Evolutionary conservation across 1,284 basidiomycete genomes (phyloP).

Genomic region (Ustilago shanxiensis): DNA sequence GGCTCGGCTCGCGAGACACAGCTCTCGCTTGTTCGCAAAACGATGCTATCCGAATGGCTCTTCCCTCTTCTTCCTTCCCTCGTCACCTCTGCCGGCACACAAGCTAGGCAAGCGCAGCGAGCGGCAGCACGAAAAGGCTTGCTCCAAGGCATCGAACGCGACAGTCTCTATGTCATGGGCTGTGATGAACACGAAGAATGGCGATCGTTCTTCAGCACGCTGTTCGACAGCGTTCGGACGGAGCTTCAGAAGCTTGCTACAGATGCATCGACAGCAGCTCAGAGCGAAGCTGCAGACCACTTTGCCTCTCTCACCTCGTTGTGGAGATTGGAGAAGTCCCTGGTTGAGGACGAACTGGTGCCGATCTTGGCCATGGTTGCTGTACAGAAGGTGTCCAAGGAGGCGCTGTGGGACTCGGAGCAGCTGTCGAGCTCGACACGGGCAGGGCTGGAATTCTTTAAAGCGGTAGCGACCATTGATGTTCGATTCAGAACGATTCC

Average conservation of each 20-base stretch:
- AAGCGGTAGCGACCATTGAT: conserved; percentile 24
- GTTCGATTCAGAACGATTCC: conserved; percentile 38
- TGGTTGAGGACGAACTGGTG: conserved; percentile 33
- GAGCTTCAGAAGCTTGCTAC: conserved; percentile 16
- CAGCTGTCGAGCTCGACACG: conserved; percentile 15
- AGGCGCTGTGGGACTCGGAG: conserved; percentile 22
- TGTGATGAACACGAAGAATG: conserved; percentile 45
- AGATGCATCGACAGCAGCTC: conserved; percentile 1
- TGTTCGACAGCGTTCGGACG: conserved; percentile 17
- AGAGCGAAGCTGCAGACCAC: conserved; percentile 15
- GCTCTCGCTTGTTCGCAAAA: conserved; percentile 37
- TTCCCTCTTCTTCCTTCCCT: conserved; percentile 39
- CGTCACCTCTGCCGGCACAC: background rate
- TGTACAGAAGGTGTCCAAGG: conserved; percentile 20
- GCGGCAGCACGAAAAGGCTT: conserved; percentile 33
- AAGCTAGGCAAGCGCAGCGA: background rate
- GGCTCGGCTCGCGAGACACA: conserved; percentile 38
- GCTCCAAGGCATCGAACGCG: conserved; percentile 32
- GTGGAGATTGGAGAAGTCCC: conserved; percentile 45
- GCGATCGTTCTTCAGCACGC: conserved; percentile 32
- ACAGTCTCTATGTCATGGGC: conserved; percentile 31
- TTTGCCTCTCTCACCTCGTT: conserved; percentile 35
- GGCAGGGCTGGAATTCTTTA: conserved; percentile 38
- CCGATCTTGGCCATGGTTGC: conserved; percentile 32
- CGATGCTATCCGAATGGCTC: conserved; percentile 43